A percentile compares a stretch with the other conserved stretches of the same genome.
phyloP scores from a whole-genome alignment of 371 early-diverging fungal genomes.

The Dichotomocladium elegans region DNA sequence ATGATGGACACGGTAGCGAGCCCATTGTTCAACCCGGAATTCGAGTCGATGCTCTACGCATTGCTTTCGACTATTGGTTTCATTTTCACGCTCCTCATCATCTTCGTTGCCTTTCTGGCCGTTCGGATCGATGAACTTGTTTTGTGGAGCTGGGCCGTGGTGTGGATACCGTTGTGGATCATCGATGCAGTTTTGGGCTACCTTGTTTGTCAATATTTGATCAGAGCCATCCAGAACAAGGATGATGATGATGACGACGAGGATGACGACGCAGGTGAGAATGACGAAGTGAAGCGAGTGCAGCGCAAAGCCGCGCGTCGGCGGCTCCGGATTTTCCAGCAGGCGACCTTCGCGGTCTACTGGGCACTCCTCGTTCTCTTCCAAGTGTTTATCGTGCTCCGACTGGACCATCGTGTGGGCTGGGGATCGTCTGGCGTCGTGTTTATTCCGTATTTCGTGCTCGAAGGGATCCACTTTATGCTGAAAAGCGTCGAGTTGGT shows the following conservation, averaged over 20 bases:
- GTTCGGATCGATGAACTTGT: slow-evolving; percentile 69
- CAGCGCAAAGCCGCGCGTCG: slow-evolving; percentile 8
- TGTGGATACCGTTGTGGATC: slow-evolving; percentile 83
- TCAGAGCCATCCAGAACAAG: slow-evolving; percentile 5
- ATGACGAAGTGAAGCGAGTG: slow-evolving; percentile 11
- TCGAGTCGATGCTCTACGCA: slow-evolving; percentile 68
- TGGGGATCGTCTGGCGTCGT: slow-evolving; percentile 60
- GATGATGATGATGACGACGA: slow-evolving; percentile 30
- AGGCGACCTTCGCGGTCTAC: slow-evolving; percentile 20
- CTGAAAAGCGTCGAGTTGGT: slow-evolving; percentile 20
- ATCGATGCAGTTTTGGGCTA: slow-evolving; percentile 45
- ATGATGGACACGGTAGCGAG: slow-evolving; percentile 76
- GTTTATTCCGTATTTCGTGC: slow-evolving; percentile 71
- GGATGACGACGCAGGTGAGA: slow-evolving; percentile 23
- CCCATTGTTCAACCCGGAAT: slow-evolving; percentile 73
- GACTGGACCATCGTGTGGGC: slow-evolving; percentile 33
- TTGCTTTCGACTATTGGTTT: slow-evolving; percentile 55
- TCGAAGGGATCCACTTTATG: slow-evolving; percentile 52
- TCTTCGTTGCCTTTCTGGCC: slow-evolving; percentile 75
- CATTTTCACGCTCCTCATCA: slow-evolving; percentile 59
- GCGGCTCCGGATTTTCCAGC: slow-evolving; percentile 8
- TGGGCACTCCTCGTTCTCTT: slow-evolving; percentile 38
- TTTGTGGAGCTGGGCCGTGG: slow-evolving; percentile 66
- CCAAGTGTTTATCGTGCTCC: slow-evolving; percentile 53
- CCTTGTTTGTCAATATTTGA: slow-evolving; percentile 16